These are phyloP conservation scores for Pseudonitzschia multiseries DNA, from an alignment of 108 stramenopile species.

Conservation along the genomic window DNA sequence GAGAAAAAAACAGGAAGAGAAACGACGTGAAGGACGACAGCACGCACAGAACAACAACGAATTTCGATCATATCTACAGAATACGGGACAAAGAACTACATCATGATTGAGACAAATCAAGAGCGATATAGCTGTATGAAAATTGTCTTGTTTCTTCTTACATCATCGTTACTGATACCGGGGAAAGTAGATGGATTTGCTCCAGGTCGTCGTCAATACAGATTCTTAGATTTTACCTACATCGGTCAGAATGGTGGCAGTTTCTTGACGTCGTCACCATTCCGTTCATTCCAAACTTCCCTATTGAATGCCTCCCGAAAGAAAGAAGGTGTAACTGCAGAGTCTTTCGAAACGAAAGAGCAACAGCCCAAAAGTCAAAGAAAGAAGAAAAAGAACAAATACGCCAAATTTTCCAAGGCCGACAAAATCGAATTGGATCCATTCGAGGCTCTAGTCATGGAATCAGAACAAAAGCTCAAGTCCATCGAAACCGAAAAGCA, in stretches of 20 bases:
- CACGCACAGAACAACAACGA: neutral
- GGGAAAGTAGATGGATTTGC: neutral
- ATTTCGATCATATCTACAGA: neutral
- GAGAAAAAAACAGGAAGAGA: neutral
- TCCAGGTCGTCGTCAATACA: neutral
- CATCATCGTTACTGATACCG: neutral
- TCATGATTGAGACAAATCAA: neutral
- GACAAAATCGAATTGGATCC: conserved; percentile 59
- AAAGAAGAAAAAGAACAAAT: conserved; percentile 75
- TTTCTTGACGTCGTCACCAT: neutral
- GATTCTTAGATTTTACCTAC: neutral
- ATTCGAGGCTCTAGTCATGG: conserved; percentile 54
- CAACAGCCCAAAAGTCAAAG: conserved; percentile 6
- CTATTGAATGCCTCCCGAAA: neutral
- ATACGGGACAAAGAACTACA: neutral
- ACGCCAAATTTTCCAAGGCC: conserved; percentile 66
- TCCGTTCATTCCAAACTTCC: neutral
- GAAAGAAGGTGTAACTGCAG: neutral
- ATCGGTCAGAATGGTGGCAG: neutral
- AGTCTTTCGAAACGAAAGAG: neutral
- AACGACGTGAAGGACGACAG: neutral
- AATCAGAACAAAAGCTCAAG: conserved; percentile 53
- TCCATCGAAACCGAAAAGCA: conserved; percentile 27
- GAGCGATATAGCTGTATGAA: neutral
- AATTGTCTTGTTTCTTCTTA: neutral